Evolutionary conservation across 2,329 filamentous ascomycete species (phyloP).

Genomic region (Ceratocystis variospora): DNA sequence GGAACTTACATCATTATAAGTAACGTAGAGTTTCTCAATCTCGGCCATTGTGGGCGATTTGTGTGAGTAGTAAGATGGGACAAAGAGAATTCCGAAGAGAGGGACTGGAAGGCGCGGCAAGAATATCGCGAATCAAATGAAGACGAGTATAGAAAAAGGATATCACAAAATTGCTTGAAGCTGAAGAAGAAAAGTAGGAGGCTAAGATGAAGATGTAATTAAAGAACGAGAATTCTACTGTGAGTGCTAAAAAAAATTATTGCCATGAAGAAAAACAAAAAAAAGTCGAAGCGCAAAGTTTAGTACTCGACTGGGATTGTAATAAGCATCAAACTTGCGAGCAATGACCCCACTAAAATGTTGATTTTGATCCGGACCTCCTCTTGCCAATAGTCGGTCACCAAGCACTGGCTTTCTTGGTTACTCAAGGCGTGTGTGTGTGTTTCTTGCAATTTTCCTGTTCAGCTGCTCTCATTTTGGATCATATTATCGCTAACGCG

Average conservation of each 20-base stretch:
- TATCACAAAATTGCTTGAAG: background rate
- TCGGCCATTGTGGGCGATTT: conserved; percentile 51
- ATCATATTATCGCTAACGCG: too few relatives aligned
- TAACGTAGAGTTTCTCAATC: conserved; percentile 78
- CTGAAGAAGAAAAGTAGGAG: background rate
- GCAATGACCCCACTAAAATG: conserved; percentile 2
- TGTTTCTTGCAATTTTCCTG: too few relatives aligned
- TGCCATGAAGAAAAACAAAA: conserved; percentile 3
- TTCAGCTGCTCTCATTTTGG: too few relatives aligned
- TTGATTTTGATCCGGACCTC: background rate
- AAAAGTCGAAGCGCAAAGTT: conserved; percentile 10
- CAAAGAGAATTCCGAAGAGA: conserved; percentile 7
- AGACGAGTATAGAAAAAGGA: background rate
- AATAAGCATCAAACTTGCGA: background rate
- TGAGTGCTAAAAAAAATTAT: background rate
- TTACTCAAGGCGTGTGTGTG: too few relatives aligned
- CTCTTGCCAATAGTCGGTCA: background rate
- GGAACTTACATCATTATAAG: conserved; percentile 73
- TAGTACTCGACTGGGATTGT: background rate
- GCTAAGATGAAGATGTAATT: background rate
- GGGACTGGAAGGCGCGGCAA: background rate
- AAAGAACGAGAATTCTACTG: background rate
- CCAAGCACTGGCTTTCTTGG: background rate
- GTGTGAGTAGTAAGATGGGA: conserved; percentile 2
- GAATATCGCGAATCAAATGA: background rate